phyloP scores from a whole-genome alignment of 176 grass and related monocot genomes.

The barley (Hordeum vulgare) region MorexV3_pseudomolecules_assembly NC_058524.1:596868288-596868787 shows the following conservation, averaged over 20 bases:
- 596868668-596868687: conserved; percentile 90
- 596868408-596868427: neutral
- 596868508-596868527: conserved; percentile 83
- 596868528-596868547: conserved; percentile 95
- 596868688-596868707: conserved; percentile 94
- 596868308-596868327: neutral
- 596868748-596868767: conserved; percentile 87
- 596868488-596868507: conserved; percentile 82
- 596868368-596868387: neutral
- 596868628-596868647: conserved; percentile 94
- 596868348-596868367: neutral
- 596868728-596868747: conserved; percentile 60
- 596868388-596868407: neutral
- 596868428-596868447: conserved; percentile 22
- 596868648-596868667: conserved; percentile 93
- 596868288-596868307: conserved; percentile 1
- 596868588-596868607: conserved; percentile 86
- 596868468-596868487: conserved; percentile 88
- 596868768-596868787: conserved; percentile 99
- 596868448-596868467: conserved; percentile 84
- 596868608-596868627: conserved; percentile 75
- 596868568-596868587: conserved; percentile 66
- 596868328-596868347: neutral
- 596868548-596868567: conserved; percentile 85
- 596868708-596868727: conserved; percentile 90